A percentile compares a stretch with the other conserved stretches of the same genome.
phyloP scores from a whole-genome alignment of 1,284 basidiomycete genomes.

The Naganishia sp. region DNA sequence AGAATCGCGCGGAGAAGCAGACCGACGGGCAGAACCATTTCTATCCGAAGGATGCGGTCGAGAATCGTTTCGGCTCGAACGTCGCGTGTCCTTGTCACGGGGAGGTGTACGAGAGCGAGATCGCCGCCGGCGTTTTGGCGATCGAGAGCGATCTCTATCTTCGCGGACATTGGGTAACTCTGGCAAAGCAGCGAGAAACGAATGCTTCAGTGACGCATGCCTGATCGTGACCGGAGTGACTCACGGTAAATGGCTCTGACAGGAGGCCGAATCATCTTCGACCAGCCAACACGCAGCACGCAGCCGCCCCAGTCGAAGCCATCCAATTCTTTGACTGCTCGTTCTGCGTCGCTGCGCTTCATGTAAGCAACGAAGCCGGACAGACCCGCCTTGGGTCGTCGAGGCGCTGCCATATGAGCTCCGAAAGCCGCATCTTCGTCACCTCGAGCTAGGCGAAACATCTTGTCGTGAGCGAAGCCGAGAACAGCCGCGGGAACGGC shows the following conservation, averaged over 20 bases:
- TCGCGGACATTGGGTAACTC: conserved; percentile 17
- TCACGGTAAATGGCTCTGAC: conserved; percentile 75
- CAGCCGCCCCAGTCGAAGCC: conserved; percentile 89
- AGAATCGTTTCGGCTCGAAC: conserved; percentile 10
- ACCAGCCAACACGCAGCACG: conserved; percentile 85
- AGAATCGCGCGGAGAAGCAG: conserved; percentile 1
- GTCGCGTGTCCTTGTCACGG: neutral
- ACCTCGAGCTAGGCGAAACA: conserved; percentile 42
- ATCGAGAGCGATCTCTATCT: conserved; percentile 33
- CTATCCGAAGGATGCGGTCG: neutral
- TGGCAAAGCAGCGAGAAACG: neutral
- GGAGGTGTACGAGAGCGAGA: conserved; percentile 40
- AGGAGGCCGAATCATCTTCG: conserved; percentile 86
- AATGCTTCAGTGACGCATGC: neutral
- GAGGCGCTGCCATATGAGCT: conserved; percentile 68
- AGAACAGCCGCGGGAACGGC: neutral
- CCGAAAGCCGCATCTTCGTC: conserved; percentile 54
- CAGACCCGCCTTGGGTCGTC: conserved; percentile 71
- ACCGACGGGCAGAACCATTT: neutral
- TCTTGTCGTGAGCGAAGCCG: neutral
- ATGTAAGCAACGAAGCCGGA: conserved; percentile 96
- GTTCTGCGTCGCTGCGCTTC: conserved; percentile 85
- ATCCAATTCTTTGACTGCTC: conserved; percentile 80
- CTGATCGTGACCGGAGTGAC: conserved; percentile 39
- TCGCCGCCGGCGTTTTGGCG: conserved; percentile 20